Evolutionary conservation across 257 asterid genomes (phyloP).

Genomic region (Solanum rostratum): DNA sequence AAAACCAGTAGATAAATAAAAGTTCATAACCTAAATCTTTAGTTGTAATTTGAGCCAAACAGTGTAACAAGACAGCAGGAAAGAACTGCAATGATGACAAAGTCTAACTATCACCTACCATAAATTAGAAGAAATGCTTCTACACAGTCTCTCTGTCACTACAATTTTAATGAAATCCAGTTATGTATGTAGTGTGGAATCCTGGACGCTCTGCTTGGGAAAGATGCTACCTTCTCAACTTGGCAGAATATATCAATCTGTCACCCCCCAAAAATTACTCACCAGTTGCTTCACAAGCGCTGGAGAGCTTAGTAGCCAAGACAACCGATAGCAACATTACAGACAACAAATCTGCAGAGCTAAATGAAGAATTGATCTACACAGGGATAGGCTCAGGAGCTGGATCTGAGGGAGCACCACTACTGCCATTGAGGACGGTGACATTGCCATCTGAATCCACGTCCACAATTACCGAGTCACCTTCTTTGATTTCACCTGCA

Average conservation of each 20-base stretch:
- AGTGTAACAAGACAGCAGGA: neutral
- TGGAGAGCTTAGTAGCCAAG: neutral
- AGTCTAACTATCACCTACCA: neutral
- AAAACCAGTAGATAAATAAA: neutral
- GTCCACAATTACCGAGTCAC: slow-evolving; percentile 51
- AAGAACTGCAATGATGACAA: neutral
- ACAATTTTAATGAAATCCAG: neutral
- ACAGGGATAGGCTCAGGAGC: slow-evolving; percentile 32
- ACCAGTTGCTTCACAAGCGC: neutral
- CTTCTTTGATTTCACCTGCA: slow-evolving; percentile 53
- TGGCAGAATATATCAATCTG: neutral
- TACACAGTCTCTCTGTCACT: neutral
- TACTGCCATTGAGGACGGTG: slow-evolving; percentile 47
- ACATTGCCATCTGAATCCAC: slow-evolving; percentile 61
- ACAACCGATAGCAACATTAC: slow-evolving; percentile 1
- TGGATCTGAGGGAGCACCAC: slow-evolving; percentile 37
- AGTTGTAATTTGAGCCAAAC: neutral
- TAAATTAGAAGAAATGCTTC: neutral
- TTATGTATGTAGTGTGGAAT: neutral
- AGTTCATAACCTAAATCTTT: neutral
- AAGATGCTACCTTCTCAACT: neutral
- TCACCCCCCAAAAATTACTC: neutral
- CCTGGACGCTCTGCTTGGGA: neutral
- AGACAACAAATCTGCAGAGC: neutral
- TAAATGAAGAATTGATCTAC: slow-evolving; percentile 13